Evolutionary conservation across 2,329 filamentous ascomycete genomes (phyloP), one percentile per base, ranked within the genome.

Genomic region (Tolypocladium album): DNA sequence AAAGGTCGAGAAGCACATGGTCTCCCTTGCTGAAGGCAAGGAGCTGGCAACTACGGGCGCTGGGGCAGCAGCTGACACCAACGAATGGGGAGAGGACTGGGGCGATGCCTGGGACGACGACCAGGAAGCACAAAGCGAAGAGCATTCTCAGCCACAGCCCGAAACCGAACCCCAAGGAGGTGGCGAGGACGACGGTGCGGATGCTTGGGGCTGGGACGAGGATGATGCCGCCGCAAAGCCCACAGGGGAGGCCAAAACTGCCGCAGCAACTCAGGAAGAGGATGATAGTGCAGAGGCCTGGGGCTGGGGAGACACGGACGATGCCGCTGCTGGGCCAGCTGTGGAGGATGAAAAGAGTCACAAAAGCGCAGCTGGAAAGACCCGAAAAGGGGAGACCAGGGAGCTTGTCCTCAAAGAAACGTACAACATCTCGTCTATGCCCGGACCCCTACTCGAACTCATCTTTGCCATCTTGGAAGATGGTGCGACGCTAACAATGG

Each of bases 341-440:
- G 59, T 62, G 15, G 43, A 60, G 9, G 58, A 62, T 27, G 58
- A 15, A 27, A 63, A 62, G 20, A 65, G 57, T 7, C 67, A 47
- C 40, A 62, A 61, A 40, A 58, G 55, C 40, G 53, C n/a, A 36
- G 45, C 55, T 38, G 50, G 58, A 43, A 64, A 67, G 39, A 52
- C 67, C 8, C 66, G 72, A 38, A 59, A 63, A 4, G 61, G 78
- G 50, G 61, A 68, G 57, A 77, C 79, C 11, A 79, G 85, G 59
- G 88, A 94, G 69, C 76, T 97, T 61, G 88, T 89, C 0, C 75
- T 97, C 53, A 88, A 82, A 62, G 94, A 99, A 74, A 89, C 83
- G 1, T 99, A 96, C 72, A 89, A 87, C 61, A 89, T 96, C 58
- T 97, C 93, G 0, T 88, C 89, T 2, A 88, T 97, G 71, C 93